A percentile compares a stretch with the other conserved stretches of the same genome.
These are phyloP conservation scores for Thermothelomyces thermophilus DNA, from an alignment of 2,329 filamentous ascomycete species.

Conservation along the genomic window DNA sequence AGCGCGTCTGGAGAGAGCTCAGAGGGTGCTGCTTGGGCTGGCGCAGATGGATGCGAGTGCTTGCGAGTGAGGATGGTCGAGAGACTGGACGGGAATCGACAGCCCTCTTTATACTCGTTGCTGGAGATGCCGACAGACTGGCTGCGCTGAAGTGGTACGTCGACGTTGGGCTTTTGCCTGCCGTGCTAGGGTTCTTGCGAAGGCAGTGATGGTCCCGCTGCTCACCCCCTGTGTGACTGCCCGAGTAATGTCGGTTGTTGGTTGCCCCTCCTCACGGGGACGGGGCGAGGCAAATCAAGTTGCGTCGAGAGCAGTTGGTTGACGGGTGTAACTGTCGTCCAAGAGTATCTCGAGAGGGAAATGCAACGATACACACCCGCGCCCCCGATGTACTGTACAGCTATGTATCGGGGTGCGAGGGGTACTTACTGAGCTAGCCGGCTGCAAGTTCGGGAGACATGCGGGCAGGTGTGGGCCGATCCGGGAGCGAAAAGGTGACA, in stretches of 20 bases:
- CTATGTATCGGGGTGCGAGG: conserved; percentile 6
- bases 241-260: conserved; percentile 11
- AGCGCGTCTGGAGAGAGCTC: too few species aligned
- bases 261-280: background rate
- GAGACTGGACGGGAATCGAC: background rate
- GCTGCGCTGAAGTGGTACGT: background rate
- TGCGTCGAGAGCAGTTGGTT: conserved; percentile 11
- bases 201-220: background rate
- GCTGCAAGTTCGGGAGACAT: conserved; percentile 4
- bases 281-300: conserved; percentile 12
- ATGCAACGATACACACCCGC: conserved; percentile 10
- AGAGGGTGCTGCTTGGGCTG: background rate
- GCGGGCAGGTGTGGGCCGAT: conserved; percentile 13
- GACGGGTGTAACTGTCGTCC: conserved; percentile 9
- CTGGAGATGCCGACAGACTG: background rate
- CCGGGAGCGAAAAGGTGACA: conserved; percentile 9
- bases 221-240: conserved; percentile 8
- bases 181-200: background rate
- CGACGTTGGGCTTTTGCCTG: background rate
- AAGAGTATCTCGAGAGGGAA: conserved; percentile 1
- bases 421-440: conserved; percentile 2
- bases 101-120: conserved; percentile 2
- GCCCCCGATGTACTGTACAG: conserved; percentile 11
- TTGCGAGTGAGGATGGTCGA: background rate
- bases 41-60: background rate